Base-by-base conservation (phyloP, 192 early-diverging fungal species). In the Umbelopsis isabellina region DNA sequence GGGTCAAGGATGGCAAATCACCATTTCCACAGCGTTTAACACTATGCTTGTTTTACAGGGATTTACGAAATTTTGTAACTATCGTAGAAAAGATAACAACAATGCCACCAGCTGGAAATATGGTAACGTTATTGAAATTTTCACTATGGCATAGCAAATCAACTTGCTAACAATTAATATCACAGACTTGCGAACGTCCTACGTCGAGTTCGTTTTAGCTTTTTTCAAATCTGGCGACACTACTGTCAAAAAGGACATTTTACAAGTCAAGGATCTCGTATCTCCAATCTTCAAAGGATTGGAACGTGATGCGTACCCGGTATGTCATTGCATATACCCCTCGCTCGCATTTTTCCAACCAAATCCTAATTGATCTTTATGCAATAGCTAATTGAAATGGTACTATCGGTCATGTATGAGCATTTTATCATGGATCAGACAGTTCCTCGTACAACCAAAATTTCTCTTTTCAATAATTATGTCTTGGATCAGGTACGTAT, bases 211-310 rank as follows among this genome's bases (percentile, higher is more conserved):
- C 65, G 69, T 94, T n/a, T 75, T 92, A n/a, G 83, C 88, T 22
- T 95, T 95, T 68, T 81, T 95, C n/a, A 82, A 80, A 49, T 81
- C 84, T 25, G 91, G 91, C 8, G 90, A 94, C 78, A 72, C 80
- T 8, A 75, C 69, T 30, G 72, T 91, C n/a, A 95, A 93, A 75
- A 88, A 87, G 58, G 79, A 87, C 23, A 46, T 94, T 15, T 67
- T 95, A 46, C 90, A 91, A 73, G 82, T 85, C n/a, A 93, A 93
- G 49, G 87, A 93, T 68, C 72, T 92, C 25, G 68, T 91, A 15
- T 83, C 85, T 46, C 45, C 71, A n/a, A 85, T 94, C 6, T 87
- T 94, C 70, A 89, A 88, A 46, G 91, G 88, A 20, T 64, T 92
- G 11, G 68, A 69, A 15, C 83, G 88, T 12, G 94, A 95, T 75